These are phyloP conservation scores for Aspergillus indologenus DNA, from an alignment of 495 filamentous ascomycete genomes.

Conservation along the genomic window DNA sequence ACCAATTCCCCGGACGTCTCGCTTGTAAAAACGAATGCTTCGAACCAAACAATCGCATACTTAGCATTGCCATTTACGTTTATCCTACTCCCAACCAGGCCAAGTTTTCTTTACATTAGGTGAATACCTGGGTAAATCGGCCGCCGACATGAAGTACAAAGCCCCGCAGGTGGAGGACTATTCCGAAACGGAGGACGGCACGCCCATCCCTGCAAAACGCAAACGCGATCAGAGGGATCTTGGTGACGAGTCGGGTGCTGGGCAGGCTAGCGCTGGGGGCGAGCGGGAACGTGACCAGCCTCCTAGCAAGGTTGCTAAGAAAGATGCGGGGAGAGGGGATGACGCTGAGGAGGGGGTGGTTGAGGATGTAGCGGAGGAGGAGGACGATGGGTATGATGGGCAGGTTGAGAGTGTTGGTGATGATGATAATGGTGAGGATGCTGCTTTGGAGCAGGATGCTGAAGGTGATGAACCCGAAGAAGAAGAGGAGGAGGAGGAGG, in stretches of 20 bases:
- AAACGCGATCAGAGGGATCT: conserved; percentile 17
- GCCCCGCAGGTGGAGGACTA: conserved; percentile 22
- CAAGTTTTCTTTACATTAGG: too few species aligned
- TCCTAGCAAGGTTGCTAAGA: conserved; percentile 20
- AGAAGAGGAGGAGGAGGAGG: conserved; percentile 8
- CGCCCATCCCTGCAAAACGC: conserved; percentile 15
- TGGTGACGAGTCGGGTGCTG: conserved; percentile 1
- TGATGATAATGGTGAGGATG: conserved; percentile 5
- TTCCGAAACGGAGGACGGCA: conserved; percentile 19
- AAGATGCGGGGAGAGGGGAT: not conserved
- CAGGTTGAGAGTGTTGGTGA: not conserved
- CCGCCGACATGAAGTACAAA: conserved; percentile 21
- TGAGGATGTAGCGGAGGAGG: conserved; percentile 4
- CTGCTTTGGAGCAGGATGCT: conserved; percentile 8
- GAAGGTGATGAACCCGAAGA: conserved; percentile 3
- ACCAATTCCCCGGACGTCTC: not conserved
- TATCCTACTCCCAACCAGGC: too few species aligned
- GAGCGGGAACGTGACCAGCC: conserved; percentile 14
- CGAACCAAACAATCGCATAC: too few species aligned
- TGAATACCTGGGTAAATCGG: too few species aligned
- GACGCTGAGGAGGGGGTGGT: conserved; percentile 1
- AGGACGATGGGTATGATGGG: conserved; percentile 4
- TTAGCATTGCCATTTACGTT: too few species aligned
- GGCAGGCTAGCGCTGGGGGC: conserved; percentile 5
- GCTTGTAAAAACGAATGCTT: too few species aligned